These are phyloP conservation scores for Apophysomyces trapeziformis DNA, from an alignment of 371 early-diverging fungal species.

Conservation along the genomic window DNA sequence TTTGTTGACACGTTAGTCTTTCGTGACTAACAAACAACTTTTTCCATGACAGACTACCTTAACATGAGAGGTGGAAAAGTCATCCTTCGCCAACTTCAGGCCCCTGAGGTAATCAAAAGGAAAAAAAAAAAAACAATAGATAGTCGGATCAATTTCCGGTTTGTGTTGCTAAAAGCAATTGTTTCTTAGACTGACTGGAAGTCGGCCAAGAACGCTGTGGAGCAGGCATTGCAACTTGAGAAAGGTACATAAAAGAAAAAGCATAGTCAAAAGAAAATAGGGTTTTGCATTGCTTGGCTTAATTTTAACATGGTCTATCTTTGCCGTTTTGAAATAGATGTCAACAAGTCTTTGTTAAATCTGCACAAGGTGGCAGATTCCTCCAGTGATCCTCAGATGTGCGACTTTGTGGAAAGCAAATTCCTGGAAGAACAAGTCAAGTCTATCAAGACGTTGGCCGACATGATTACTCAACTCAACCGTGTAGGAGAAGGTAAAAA, in stretches of 20 bases:
- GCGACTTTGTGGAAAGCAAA: constrained; percentile 66
- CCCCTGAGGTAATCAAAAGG: constrained; percentile 43
- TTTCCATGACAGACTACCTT: constrained; percentile 42
- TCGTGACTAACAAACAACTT: too few species aligned
- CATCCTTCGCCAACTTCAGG: constrained; percentile 51
- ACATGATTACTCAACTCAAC: constrained; percentile 70
- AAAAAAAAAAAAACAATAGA: neutral
- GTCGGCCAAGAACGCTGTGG: constrained; percentile 68
- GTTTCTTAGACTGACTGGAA: constrained; percentile 58
- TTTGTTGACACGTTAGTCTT: neutral
- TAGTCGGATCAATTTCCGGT: neutral
- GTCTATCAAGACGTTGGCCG: constrained; percentile 68
- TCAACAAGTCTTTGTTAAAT: constrained; percentile 70
- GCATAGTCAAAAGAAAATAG: too few species aligned
- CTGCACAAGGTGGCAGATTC: constrained; percentile 67
- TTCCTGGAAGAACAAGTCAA: constrained; percentile 72
- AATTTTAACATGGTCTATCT: neutral
- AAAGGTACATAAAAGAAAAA: constrained; percentile 40
- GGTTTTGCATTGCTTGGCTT: too few species aligned
- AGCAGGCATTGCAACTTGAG: constrained; percentile 70
- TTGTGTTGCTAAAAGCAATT: neutral
- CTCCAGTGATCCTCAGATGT: constrained; percentile 70
- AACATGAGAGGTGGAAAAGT: constrained; percentile 64
- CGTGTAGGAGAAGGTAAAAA: constrained; percentile 58
- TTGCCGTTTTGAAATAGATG: constrained; percentile 40